Conservation (phyloP, 73 alveolate genomes). For the Tetrahymena malaccensis region DNA sequence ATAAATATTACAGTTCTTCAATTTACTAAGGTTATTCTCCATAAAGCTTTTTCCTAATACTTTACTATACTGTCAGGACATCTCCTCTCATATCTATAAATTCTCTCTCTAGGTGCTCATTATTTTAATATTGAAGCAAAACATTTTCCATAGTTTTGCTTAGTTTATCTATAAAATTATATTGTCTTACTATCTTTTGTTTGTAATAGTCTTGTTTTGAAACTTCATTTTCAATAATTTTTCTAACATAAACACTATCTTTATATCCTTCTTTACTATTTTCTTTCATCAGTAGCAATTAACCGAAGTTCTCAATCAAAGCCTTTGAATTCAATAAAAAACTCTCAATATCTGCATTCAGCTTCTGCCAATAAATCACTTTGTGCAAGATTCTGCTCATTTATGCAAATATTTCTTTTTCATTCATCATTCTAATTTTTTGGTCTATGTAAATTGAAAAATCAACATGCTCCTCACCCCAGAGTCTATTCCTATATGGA, state of each 20-base stretch:
- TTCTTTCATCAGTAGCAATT: not conserved
- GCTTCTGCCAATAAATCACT: not conserved
- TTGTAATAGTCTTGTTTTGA: not conserved
- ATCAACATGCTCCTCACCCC: not conserved
- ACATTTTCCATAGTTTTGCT: not conserved
- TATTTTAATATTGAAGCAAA: not conserved
- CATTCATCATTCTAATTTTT: not conserved
- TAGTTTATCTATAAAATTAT: not conserved
- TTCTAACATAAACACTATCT: not conserved
- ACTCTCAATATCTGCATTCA: not conserved
- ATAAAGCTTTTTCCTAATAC: not conserved
- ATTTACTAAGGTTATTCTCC: not conserved
- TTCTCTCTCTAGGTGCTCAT: not conserved
- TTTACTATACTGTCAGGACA: not conserved
- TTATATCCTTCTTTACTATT: not conserved
- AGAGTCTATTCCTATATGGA: not conserved
- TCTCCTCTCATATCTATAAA: not conserved
- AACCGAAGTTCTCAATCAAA: not conserved
- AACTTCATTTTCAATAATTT: not conserved
- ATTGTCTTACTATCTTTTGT: not conserved
- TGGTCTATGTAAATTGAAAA: not conserved
- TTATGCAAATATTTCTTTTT: not conserved
- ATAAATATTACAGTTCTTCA: not conserved
- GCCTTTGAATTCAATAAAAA: not conserved
- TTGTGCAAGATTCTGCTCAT: not conserved